phyloP scores from a whole-genome alignment of 768 basidiomycete genomes.

The Cystobasidium onofrii region DNA sequence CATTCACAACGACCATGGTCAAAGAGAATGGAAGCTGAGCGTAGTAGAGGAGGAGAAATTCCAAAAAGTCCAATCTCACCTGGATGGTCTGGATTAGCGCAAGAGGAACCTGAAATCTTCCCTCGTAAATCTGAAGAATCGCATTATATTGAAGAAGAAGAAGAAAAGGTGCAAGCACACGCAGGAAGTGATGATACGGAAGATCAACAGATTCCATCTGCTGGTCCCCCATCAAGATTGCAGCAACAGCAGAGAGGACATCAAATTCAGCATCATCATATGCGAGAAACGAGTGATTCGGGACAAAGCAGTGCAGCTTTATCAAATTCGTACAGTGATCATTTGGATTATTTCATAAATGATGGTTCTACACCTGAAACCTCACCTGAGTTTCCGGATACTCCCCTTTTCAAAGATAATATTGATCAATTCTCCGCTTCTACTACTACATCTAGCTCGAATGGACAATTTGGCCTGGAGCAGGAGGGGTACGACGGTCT shows the following conservation, averaged over 20 bases:
- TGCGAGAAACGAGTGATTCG: conserved; percentile 10
- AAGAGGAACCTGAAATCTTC: neutral
- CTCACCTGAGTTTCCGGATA: conserved; percentile 4
- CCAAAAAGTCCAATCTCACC: conserved; percentile 7
- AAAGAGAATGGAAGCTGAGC: neutral
- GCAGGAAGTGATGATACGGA: too few relatives aligned
- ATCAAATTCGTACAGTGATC: conserved; percentile 1
- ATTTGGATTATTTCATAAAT: conserved; percentile 2
- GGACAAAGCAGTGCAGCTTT: neutral
- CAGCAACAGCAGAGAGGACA: neutral
- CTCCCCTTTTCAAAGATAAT: conserved; percentile 1
- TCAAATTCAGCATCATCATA: neutral
- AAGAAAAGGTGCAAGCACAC: neutral
- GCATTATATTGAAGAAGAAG: neutral
- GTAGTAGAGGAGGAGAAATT: neutral
- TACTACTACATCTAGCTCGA: neutral
- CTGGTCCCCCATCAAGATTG: neutral
- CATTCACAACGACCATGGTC: neutral
- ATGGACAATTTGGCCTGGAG: neutral
- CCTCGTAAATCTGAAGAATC: neutral
- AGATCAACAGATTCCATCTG: neutral
- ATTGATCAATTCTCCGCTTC: neutral
- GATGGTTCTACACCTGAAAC: conserved; percentile 14
- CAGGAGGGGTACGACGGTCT: neutral
- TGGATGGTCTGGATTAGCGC: neutral